Conservation (phyloP, 2,329 filamentous ascomycete genomes). For the Talaromyces islandicus region DNA sequence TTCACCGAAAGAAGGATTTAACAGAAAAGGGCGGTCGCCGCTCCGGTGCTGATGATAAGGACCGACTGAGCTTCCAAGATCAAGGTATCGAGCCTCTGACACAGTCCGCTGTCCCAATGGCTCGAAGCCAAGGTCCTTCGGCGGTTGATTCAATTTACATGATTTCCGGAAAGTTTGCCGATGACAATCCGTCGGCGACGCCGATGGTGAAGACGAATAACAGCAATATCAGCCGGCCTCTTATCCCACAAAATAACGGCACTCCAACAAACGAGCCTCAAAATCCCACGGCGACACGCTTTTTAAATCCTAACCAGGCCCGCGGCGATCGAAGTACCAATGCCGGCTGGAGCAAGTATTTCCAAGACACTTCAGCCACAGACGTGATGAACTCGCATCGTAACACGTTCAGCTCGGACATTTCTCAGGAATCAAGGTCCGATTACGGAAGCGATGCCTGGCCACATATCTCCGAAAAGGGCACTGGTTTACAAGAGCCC, state of each 20-base stretch:
- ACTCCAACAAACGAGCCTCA: slow-evolving; percentile 19
- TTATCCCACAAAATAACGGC: slow-evolving; percentile 17
- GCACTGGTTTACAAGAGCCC: slow-evolving; percentile 26
- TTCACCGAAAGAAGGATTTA: slow-evolving; percentile 47
- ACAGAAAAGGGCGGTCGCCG: slow-evolving; percentile 41
- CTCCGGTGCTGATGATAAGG: slow-evolving; percentile 51
- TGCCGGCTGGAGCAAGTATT: slow-evolving; percentile 46
- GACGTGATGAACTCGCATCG: slow-evolving; percentile 20
- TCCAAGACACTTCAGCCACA: slow-evolving; percentile 31
- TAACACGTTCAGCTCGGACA: slow-evolving; percentile 21
- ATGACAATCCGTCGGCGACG: slow-evolving; percentile 26
- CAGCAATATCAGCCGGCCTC: neutral
- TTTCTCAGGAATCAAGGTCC: slow-evolving; percentile 25
- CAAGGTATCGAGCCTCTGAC: slow-evolving; percentile 39
- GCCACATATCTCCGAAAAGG: slow-evolving; percentile 23
- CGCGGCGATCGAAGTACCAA: slow-evolving; percentile 37
- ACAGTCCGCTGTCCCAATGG: slow-evolving; percentile 40
- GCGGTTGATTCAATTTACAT: slow-evolving; percentile 33
- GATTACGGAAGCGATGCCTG: slow-evolving; percentile 35
- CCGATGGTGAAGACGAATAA: slow-evolving; percentile 11
- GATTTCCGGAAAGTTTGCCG: slow-evolving; percentile 28
- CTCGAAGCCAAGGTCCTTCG: slow-evolving; percentile 35
- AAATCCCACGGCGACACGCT: slow-evolving; percentile 16
- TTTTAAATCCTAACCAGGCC: slow-evolving; percentile 14
- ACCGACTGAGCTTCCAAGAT: slow-evolving; percentile 43